Evolutionary conservation across 768 basidiomycete genomes (phyloP), one percentile per base, ranked within the genome.

Genomic region (Filobasidium wieringae): DNA sequence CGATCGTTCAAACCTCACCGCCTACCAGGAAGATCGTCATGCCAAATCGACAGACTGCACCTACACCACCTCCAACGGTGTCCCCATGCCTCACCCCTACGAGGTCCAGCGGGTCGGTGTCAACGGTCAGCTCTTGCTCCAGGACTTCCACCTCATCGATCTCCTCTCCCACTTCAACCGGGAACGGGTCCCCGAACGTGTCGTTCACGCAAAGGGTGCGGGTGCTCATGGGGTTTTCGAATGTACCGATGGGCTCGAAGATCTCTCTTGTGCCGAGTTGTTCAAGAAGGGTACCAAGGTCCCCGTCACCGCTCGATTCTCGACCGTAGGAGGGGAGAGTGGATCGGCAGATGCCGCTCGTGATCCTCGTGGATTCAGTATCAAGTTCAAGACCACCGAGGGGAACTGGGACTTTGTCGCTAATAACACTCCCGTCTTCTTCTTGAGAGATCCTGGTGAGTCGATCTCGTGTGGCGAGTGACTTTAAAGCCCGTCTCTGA

Each of bases 11-110:
- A 19, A 57, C 34, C 40, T 41, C 36, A n/a, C 33, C 56, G 29
- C 57, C 39, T 70, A 70, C 54, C 59, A 62, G 36, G 59, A 55
- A 15, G 68, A 70, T 53, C 53, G 65, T 37, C 39, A 70, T 14
- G 53, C 63, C 11, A 64, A 59, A 1, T 70, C 68, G 4, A 55
- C 64, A 22, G 65, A 70, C 5, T 62, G 60, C 41, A 66, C 79
- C 57, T 92, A 90, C 80, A 91, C 88, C 66, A 87, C 87, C 54
- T 88, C 87, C 53, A 88, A 81, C 66, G 90, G 90, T 66, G 84
- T 82, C 7, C 82, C 87, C 7, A 51, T 72, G 34, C 58, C 66
- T 15, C 66, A 68, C 71, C 88, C 88, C 0, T 90, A 90, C 70
- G 81, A 82, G 33, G 80, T 82, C 66, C 85, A 90, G 75, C 81